Conservation (phyloP, 805 yeast species). For the Dipodascus albidus region DNA sequence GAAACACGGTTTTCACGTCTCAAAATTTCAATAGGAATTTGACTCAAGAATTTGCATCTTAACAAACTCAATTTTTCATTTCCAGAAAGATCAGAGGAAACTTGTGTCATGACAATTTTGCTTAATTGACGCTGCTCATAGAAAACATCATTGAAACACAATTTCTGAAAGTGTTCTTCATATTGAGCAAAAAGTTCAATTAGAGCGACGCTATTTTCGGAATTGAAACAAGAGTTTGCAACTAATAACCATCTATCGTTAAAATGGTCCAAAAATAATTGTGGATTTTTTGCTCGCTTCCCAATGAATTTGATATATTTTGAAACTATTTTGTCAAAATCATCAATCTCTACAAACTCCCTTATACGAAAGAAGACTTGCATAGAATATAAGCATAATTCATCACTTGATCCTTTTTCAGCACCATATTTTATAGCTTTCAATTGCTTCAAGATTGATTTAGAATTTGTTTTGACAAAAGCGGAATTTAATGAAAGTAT, state of each 20-base stretch:
- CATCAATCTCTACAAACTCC: slow-evolving; percentile 5
- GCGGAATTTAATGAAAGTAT: slow-evolving; percentile 7
- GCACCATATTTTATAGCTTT: not conserved
- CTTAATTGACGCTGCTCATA: slow-evolving; percentile 9
- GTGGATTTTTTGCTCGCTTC: not conserved
- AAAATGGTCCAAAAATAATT: not conserved
- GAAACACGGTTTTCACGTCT: not conserved
- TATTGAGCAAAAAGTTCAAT: slow-evolving; percentile 4
- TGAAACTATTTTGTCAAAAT: slow-evolving; percentile 3
- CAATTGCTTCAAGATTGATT: not conserved
- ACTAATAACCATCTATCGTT: slow-evolving; percentile 11
- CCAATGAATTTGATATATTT: not conserved
- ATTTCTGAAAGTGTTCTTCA: not conserved
- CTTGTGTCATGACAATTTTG: slow-evolving; percentile 1
- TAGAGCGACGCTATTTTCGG: slow-evolving; percentile 2
- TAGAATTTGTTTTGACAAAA: not conserved
- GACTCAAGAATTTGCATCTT: not conserved
- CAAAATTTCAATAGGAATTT: not conserved
- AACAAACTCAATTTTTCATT: not conserved
- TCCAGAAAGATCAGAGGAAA: not conserved
- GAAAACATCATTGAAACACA: slow-evolving; percentile 6
- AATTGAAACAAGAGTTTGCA: slow-evolving; percentile 5
- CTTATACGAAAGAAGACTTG: slow-evolving; percentile 8
- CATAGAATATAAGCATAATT: slow-evolving; percentile 2
- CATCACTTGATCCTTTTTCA: not conserved